These are phyloP conservation scores for Endotrypanum monterogeii DNA, from an alignment of 208 protist genomes.

Conservation along the genomic window DNA sequence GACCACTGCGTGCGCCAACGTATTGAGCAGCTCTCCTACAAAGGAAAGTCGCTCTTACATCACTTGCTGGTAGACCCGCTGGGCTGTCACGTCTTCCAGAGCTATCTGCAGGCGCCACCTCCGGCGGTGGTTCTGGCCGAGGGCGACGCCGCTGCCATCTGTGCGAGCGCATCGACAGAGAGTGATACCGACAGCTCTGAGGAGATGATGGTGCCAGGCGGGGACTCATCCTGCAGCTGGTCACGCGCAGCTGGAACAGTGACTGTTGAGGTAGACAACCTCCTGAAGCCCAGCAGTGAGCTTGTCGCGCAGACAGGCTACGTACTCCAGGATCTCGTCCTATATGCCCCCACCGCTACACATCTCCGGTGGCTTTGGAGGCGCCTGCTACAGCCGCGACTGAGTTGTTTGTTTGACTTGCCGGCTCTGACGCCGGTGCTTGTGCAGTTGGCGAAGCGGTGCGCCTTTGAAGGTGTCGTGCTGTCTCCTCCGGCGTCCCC, in stretches of 20 bases:
- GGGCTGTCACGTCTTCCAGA: conserved; percentile 86
- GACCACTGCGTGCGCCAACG: conserved; percentile 56
- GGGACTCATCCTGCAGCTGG: conserved; percentile 55
- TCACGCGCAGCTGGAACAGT: conserved; percentile 55
- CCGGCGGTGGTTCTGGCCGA: conserved; percentile 42
- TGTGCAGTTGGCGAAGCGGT: conserved; percentile 66
- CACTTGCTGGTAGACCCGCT: conserved; percentile 65
- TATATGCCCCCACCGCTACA: conserved; percentile 68
- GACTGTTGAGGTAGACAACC: conserved; percentile 40
- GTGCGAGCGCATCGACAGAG: neutral
- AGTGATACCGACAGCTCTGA: neutral
- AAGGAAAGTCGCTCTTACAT: conserved; percentile 53
- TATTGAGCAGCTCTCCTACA: conserved; percentile 51
- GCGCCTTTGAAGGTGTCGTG: conserved; percentile 50
- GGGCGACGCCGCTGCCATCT: conserved; percentile 35
- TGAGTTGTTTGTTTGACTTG: conserved; percentile 48
- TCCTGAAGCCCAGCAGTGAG: conserved; percentile 56
- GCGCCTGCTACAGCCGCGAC: conserved; percentile 40
- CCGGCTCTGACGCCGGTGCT: conserved; percentile 53
- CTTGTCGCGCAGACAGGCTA: conserved; percentile 51
- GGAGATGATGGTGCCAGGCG: conserved; percentile 10
- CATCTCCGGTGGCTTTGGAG: conserved; percentile 77
- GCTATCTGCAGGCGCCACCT: conserved; percentile 70
- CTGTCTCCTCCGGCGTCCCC: conserved; percentile 8
- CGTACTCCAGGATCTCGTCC: conserved; percentile 81